Base-by-base conservation (phyloP, 805 yeast species). In the Barnettozyma wickerhamii region DNA sequence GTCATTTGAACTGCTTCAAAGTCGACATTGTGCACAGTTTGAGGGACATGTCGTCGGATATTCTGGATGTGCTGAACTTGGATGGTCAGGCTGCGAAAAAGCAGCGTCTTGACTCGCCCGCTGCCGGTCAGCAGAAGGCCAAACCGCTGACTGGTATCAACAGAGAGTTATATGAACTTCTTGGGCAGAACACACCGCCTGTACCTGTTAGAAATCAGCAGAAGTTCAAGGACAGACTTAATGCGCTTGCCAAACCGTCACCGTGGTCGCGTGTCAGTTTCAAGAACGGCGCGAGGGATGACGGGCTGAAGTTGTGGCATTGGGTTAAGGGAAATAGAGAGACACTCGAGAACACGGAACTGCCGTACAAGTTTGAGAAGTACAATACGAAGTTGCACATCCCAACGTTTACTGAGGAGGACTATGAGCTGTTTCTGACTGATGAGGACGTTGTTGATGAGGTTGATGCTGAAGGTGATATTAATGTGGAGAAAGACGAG, bases 111-210 rank as follows among this genome's bases (percentile, higher is more conserved):
- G 39, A 33, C 2, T 9, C 41, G 9, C 15, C 23, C 6, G 6
- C 36, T 4, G 38, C 20, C 12, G 42, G 35, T 4, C 45, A 40
- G 27, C 47, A 38, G 24, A 51, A 48, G 31, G 48, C 53, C 23
- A 64, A 63, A 33, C 50, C 50, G n/a, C 38, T 45, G 7, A 68
- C 79, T 2, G 95, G 95, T 19, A 84, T 91, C 77, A 90, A 86
- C 47, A 74, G 98, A 51, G 99, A 93, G 59, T 68, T 93, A 40
- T 90, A 84, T 62, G 84, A 84, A 49, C 71, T 95, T 39, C 68
- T 93, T 30, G 99, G 99, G 5, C 90, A 93, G 30, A 88, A 88
- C 60, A 79, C 95, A 2, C 96, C 99, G 1, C 90, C 98, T 0
- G 76, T 74, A 7, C 74, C 72, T n/a, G 74, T 74, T n/a, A 69